Conservation (phyloP, 139 green algal species). For the Chlorella vulgaris region DNA sequence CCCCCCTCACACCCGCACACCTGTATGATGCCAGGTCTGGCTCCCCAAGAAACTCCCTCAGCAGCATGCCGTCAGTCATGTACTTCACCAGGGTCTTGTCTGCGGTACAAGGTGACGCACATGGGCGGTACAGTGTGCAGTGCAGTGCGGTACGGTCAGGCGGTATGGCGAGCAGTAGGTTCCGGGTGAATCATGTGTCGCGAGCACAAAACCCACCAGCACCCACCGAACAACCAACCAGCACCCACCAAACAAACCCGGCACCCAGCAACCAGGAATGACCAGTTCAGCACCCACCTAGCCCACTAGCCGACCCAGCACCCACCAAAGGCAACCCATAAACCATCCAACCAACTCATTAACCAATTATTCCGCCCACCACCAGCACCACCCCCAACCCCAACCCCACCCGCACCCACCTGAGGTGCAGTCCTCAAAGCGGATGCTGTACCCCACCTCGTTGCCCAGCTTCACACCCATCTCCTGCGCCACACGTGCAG, state of each 20-base stretch:
- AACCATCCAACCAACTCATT: no score
- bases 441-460: conserved; percentile 97
- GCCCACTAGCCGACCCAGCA: neutral
- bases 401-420: neutral
- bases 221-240: neutral
- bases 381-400: neutral
- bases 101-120: neutral
- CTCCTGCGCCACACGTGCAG: conserved; percentile 92
- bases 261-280: no score
- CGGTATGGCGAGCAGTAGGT: neutral
- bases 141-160: neutral
- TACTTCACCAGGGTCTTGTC: conserved; percentile 99
- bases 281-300: no score
- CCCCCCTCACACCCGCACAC: conserved; percentile 6
- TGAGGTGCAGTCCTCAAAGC: conserved; percentile 98
- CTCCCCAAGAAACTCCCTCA: conserved; percentile 96
- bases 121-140: no score
- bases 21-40: conserved; percentile 94
- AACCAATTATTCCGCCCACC: neutral
- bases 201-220: neutral
- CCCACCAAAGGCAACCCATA: neutral
- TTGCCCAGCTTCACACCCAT: conserved; percentile 91
- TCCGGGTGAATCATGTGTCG: neutral
- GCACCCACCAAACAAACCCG: neutral
- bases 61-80: conserved; percentile 99